Conservation (phyloP, 176 grass and related monocot species). For the Calamus simplicifolius region DNA sequence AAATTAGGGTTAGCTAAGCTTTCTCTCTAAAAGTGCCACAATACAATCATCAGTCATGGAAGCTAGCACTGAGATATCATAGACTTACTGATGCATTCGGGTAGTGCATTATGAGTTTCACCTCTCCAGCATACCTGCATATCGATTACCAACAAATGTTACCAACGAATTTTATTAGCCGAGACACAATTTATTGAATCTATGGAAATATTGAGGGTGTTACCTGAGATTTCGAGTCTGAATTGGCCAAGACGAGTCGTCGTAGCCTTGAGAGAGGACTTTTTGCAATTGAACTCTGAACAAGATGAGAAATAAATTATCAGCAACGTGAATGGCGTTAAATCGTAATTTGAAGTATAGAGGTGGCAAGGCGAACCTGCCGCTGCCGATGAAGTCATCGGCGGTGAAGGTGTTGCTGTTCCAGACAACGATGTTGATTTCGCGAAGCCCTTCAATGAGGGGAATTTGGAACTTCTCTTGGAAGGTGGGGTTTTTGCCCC, state of each 20-base stretch:
- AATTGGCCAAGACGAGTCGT: slow-evolving; percentile 67
- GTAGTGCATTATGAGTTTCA: slow-evolving; percentile 69
- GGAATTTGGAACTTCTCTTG: slow-evolving; percentile 79
- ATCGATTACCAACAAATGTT: slow-evolving; percentile 18
- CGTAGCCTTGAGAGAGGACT: slow-evolving; percentile 65
- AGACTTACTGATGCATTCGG: slow-evolving; percentile 52
- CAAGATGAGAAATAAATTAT: neutral
- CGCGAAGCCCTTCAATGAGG: slow-evolving; percentile 73
- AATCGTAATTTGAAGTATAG: too few species aligned
- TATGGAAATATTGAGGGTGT: neutral
- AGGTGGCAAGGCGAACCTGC: slow-evolving; percentile 35
- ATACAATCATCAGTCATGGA: neutral
- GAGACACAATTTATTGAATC: too few species aligned
- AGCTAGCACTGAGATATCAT: neutral
- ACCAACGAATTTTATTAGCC: too few species aligned
- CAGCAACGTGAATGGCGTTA: neutral
- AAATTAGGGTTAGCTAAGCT: too few species aligned
- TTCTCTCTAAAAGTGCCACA: slow-evolving; percentile 12
- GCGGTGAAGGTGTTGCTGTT: slow-evolving; percentile 73
- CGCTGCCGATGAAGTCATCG: slow-evolving; percentile 69
- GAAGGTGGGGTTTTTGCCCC: slow-evolving; percentile 66
- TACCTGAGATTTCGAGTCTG: slow-evolving; percentile 58
- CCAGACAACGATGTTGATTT: slow-evolving; percentile 45
- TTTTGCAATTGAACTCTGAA: slow-evolving; percentile 68
- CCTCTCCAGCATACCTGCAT: slow-evolving; percentile 62